These are phyloP conservation scores for Beauveria medogensis DNA, from an alignment of 2,329 filamentous ascomycete genomes.

Conservation along the genomic window DNA sequence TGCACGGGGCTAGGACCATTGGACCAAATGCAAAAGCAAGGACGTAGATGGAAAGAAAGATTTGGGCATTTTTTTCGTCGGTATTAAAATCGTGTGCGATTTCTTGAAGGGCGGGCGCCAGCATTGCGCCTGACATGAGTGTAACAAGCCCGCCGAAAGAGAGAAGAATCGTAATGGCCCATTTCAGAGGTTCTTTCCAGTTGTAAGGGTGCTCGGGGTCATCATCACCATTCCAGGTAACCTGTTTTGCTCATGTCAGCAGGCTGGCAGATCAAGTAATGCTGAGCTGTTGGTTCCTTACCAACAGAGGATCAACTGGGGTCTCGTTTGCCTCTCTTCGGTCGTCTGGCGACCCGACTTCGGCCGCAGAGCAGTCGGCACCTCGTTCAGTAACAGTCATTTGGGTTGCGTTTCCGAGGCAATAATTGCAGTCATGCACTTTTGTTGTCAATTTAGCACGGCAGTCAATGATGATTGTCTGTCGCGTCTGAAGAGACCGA, in stretches of 20 bases:
- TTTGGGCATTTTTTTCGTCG: slow-evolving; percentile 17
- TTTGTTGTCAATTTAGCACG: not conserved
- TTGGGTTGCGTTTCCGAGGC: not conserved
- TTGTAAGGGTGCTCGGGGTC: slow-evolving; percentile 26
- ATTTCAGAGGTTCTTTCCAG: slow-evolving; percentile 13
- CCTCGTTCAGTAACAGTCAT: not conserved
- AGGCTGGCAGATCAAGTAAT: not conserved
- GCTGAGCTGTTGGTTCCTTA: not conserved
- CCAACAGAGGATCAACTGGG: not conserved
- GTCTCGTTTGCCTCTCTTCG: not conserved
- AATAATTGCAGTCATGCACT: not conserved
- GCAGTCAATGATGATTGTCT: not conserved
- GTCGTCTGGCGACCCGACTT: not conserved
- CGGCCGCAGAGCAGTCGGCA: not conserved
- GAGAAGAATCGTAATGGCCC: slow-evolving; percentile 21
- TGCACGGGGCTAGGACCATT: slow-evolving; percentile 24
- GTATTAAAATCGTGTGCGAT: slow-evolving; percentile 25
- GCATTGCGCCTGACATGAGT: slow-evolving; percentile 28
- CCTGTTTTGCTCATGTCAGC: not conserved
- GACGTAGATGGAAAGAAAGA: slow-evolving; percentile 27
- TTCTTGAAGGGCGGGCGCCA: slow-evolving; percentile 26
- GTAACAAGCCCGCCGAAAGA: slow-evolving; percentile 28
- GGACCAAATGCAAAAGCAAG: slow-evolving; percentile 28
- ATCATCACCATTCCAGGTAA: slow-evolving; percentile 41
- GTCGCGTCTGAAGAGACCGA: not conserved